Evolutionary conservation across 2,329 filamentous ascomycete species (phyloP), one percentile per base, ranked within the genome.

Genomic region (Fusarium equiseti): DNA sequence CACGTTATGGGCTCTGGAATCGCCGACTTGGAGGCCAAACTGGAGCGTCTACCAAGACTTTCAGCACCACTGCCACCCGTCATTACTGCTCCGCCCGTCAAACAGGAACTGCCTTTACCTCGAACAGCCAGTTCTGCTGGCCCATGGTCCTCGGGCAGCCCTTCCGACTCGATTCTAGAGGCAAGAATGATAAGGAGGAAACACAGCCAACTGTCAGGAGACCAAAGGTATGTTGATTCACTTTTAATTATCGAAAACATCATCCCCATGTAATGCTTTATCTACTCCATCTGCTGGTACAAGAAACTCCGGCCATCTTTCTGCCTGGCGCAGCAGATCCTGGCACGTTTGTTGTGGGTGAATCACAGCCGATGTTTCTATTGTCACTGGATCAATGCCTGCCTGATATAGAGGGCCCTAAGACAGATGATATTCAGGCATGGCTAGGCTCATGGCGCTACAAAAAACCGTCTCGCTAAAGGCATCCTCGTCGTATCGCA

Each of bases 1-100:
- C 79, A 81, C 59, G 75, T 78, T 15, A 73, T 81, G 43, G 76
- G 75, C 16, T 72, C 78, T 12, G 75, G 79, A 8, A 67, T 79
- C 22, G 76, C 78, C 24, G 82, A 85, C 46, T 76, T 82, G 20
- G 82, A 84, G 53, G 76, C 79, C 22, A 82, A 78, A 60, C 67
- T 79, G 43, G 77, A 76, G 15, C 72, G 76, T 42, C 62, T 73
- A 48, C 71, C 75, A 35, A 75, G 73, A 32, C 40, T 73, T 46
- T 70, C 70, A 49, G 64, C 59, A 32, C 64, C 68, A 9, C 56
- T 51, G 7, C 31, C 57, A 44, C 57, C 70, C 42, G 52, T 45
- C 29, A 66, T 59, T 46, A 29, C 57, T 40, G 49, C 58, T n/a
- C 61, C 43, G 42, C 55, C 60, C 38, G 63, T 56, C 22, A 66